Evolutionary conservation across 805 yeast genomes (phyloP).

Genomic region (Ogataea parapolymorpha): DNA sequence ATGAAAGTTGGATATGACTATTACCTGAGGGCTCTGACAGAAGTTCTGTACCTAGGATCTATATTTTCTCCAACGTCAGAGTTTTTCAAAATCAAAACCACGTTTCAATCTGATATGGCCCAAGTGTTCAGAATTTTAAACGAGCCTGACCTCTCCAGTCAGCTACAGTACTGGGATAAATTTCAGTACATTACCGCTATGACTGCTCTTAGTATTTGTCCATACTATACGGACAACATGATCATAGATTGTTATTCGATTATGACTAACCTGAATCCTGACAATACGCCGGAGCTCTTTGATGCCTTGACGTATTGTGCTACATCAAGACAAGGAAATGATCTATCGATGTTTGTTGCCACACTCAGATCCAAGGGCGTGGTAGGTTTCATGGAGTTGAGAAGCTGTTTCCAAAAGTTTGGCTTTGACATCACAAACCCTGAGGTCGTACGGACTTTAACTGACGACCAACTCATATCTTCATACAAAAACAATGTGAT

Average conservation of each 20-base stretch:
- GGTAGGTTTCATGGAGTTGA: conserved; percentile 46
- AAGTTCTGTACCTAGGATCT: conserved; percentile 45
- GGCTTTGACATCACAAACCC: conserved; percentile 29
- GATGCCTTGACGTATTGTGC: conserved; percentile 56
- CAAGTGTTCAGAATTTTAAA: conserved; percentile 23
- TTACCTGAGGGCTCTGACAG: conserved; percentile 51
- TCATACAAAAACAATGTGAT: conserved; percentile 28
- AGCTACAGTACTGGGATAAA: conserved; percentile 25
- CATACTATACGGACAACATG: conserved; percentile 46
- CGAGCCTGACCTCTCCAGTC: conserved; percentile 24
- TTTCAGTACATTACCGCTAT: conserved; percentile 24
- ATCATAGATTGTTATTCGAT: conserved; percentile 46
- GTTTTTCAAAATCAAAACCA: conserved; percentile 17
- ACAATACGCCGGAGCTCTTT: conserved; percentile 46
- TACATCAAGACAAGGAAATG: conserved; percentile 44
- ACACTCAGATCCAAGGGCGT: conserved; percentile 50
- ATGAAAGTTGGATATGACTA: conserved; percentile 40
- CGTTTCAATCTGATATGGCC: conserved; percentile 18
- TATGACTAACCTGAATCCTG: conserved; percentile 41
- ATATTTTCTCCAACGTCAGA: conserved; percentile 23
- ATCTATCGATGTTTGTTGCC: conserved; percentile 41
- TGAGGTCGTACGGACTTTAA: conserved; percentile 15
- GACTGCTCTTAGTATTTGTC: conserved; percentile 46
- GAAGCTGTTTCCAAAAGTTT: conserved; percentile 25
- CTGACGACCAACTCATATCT: conserved; percentile 28